Evolutionary conservation across 164 flowering plant genomes (phyloP).

Genomic region (Dillenia turbinata): DNA sequence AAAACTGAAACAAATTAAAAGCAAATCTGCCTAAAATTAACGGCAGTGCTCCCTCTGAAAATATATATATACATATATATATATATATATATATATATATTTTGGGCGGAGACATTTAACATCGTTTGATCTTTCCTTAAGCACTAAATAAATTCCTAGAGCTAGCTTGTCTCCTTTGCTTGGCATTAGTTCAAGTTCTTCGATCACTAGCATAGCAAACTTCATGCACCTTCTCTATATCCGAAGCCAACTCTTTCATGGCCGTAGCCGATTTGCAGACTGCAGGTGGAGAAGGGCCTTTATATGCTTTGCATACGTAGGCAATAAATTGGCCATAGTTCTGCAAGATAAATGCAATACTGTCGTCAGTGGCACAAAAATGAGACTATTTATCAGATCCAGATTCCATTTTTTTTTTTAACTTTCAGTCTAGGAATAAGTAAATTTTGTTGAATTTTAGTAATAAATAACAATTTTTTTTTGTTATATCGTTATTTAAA

Average conservation of each 20-base stretch:
- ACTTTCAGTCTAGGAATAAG: background rate
- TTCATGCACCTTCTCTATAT: conserved; percentile 4
- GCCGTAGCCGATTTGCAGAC: conserved; percentile 36
- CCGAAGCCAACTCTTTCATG: conserved; percentile 9
- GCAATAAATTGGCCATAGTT: conserved; percentile 54
- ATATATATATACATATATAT: too few species aligned
- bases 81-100: too few species aligned
- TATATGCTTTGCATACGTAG: conserved; percentile 78
- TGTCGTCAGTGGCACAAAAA: background rate
- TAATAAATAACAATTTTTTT: background rate
- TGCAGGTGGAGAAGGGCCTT: conserved; percentile 42
- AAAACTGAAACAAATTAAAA: too few species aligned
- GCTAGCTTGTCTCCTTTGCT: conserved; percentile 10
- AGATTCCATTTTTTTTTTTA: background rate
- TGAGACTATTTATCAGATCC: background rate
- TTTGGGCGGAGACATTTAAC: too few species aligned
- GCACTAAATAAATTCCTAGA: background rate
- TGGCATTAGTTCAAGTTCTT: conserved; percentile 10
- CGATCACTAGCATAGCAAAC: conserved; percentile 28
- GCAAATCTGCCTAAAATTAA: too few species aligned
- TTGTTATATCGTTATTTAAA: too few species aligned
- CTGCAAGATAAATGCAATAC: conserved; percentile 28
- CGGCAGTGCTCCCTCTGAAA: too few species aligned
- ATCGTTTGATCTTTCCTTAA: too few species aligned
- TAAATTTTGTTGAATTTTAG: background rate